A percentile compares a stretch with the other conserved stretches of the same genome.
Conservation (phyloP, 192 early-diverging fungal species). For the Pilobolus umbonatus region DNA sequence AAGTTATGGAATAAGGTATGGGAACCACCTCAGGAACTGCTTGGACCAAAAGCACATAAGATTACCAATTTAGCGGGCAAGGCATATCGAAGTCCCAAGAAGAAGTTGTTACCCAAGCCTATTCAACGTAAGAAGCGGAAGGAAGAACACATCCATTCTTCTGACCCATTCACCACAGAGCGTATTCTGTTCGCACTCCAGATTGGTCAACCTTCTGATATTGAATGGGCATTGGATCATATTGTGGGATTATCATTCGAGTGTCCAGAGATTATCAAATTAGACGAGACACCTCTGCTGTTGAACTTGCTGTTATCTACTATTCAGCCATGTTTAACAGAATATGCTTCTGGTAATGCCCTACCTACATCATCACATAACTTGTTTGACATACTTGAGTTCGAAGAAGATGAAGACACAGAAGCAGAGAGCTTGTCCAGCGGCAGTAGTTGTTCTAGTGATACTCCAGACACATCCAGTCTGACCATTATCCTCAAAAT, state of each 20-base stretch:
- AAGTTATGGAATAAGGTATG: constrained; percentile 26
- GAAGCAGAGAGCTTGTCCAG: neutral
- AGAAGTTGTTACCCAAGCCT: neutral
- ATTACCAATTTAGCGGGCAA: constrained; percentile 9
- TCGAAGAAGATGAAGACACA: neutral
- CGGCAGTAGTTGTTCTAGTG: neutral
- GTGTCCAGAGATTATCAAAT: constrained; percentile 46
- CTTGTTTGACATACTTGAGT: neutral
- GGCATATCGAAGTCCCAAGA: neutral
- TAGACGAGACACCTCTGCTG: constrained; percentile 57
- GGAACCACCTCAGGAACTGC: constrained; percentile 19
- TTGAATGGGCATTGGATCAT: constrained; percentile 76
- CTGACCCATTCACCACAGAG: constrained; percentile 36
- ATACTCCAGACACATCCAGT: neutral
- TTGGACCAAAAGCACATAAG: constrained; percentile 14
- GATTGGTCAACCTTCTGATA: constrained; percentile 66
- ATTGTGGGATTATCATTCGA: constrained; percentile 61
- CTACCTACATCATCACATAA: neutral
- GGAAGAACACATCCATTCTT: neutral
- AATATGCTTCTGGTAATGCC: neutral
- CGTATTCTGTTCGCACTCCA: constrained; percentile 64
- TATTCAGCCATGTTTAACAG: neutral
- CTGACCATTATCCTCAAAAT: constrained; percentile 45
- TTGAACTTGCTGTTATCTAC: neutral
- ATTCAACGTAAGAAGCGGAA: neutral